Evolutionary conservation across 2,329 filamentous ascomycete genomes (phyloP), one percentile per base, ranked within the genome.

Genomic region (Lasiodiplodia citricola): DNA sequence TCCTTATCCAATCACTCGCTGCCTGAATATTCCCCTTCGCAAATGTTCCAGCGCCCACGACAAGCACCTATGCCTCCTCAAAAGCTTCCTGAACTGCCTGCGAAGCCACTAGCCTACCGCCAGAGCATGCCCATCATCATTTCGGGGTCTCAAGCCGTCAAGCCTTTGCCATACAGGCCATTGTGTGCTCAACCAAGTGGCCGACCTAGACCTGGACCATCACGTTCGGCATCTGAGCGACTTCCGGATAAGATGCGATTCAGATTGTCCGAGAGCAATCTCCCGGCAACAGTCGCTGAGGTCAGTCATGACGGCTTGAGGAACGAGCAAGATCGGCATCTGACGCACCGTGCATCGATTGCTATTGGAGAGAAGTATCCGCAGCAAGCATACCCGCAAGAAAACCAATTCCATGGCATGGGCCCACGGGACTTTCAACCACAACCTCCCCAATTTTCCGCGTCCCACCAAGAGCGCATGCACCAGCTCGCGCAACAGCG

Each of bases 51-150:
- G 50, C 58, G 41, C 5, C 62, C 62, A 38, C 51, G 47, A 8
- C 47, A 65, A 14, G 47, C 47, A 18, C 62, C 62, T 5, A 18
- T n/a, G 6, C 62, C 51, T 11, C 62, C 62, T 11, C 31, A 52
- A 21, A 65, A 65, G 25, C 31, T 55, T 25, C 62, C 62, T 2
- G 62, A 55, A 21, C 21, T 65, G 14, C 62, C 62, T 23, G 47
- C 62, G 5, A 65, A 65, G 21, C 62, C 62, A 13, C 50, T 65
- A 7, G 62, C 62, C 23, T 65, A 65, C 18, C 47, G 51, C 18
- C 62, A 65, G 14, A 65, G 62, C 41, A 63, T 63, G 58, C 58
- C 58, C 16, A 63, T 63, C n/a, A 63, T 50, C 13, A 51, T 51
- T 23, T 51, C 58, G 31, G 58, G 58, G 16, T 63, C 41, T 35